These are phyloP conservation scores for Acanthamoeba triangularis DNA, from an alignment of 208 protist species.

Conservation along the genomic window DNA sequence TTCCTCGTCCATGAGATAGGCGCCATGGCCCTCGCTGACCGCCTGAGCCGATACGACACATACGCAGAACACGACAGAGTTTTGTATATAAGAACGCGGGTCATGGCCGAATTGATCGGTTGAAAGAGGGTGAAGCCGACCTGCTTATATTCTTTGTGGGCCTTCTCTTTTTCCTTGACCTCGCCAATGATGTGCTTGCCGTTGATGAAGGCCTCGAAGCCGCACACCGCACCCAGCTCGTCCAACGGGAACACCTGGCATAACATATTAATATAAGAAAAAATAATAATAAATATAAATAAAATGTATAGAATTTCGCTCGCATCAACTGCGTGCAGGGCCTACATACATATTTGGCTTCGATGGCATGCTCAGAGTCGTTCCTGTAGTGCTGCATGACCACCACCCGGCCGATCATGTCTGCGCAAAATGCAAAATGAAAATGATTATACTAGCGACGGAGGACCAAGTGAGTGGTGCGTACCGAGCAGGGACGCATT, in stretches of 20 bases:
- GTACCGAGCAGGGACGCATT: slow-evolving; percentile 35
- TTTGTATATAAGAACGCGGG: not conserved
- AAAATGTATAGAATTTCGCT: too few species aligned
- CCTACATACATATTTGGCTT: slow-evolving; percentile 83
- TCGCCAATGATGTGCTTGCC: slow-evolving; percentile 87
- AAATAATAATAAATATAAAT: too few species aligned
- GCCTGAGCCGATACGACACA: slow-evolving; percentile 67
- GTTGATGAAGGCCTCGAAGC: slow-evolving; percentile 90
- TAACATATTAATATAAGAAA: too few species aligned
- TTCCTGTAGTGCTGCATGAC: slow-evolving; percentile 85
- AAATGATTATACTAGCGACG: too few species aligned
- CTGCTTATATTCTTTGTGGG: slow-evolving; percentile 80
- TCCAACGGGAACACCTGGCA: slow-evolving; percentile 86
- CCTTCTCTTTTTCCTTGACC: slow-evolving; percentile 89
- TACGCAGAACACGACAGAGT: not conserved
- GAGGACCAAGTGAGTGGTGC: too few species aligned
- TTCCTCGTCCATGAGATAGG: slow-evolving; percentile 86
- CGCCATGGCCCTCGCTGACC: slow-evolving; percentile 82
- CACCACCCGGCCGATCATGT: slow-evolving; percentile 81
- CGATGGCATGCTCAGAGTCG: slow-evolving; percentile 22
- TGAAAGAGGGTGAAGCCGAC: not conserved
- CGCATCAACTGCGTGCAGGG: not conserved
- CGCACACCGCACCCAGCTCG: slow-evolving; percentile 88
- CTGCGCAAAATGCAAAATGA: not conserved
- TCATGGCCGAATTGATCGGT: not conserved